These are phyloP conservation scores for Ormosia semicastrata DNA, from an alignment of 306 rosid species.

Conservation along the genomic window DNA sequence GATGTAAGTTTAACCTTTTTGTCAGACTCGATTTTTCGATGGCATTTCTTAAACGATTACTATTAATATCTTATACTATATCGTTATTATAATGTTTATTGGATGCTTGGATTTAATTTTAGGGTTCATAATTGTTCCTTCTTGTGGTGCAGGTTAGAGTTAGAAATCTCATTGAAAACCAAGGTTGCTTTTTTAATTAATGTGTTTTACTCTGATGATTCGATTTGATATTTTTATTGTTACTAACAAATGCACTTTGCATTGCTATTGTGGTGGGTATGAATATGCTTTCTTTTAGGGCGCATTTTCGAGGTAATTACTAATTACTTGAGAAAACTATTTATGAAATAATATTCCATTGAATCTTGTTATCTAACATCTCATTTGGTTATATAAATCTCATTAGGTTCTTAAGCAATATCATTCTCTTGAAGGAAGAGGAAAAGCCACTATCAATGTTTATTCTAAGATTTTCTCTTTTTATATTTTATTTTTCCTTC, in stretches of 20 bases:
- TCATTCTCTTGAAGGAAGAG: slow-evolving; percentile 76
- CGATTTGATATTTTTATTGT: neutral
- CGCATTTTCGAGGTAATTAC: slow-evolving; percentile 67
- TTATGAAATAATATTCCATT: neutral
- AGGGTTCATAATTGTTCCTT: neutral
- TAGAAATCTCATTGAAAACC: slow-evolving; percentile 66
- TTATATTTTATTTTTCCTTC: neutral
- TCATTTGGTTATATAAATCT: neutral
- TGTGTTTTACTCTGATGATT: neutral
- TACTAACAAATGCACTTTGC: slow-evolving; percentile 30
- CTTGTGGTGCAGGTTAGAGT: slow-evolving; percentile 59
- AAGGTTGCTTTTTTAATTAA: slow-evolving; percentile 44
- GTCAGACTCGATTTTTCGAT: neutral
- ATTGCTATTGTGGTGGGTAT: slow-evolving; percentile 24
- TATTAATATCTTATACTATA: neutral
- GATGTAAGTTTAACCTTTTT: slow-evolving; percentile 47
- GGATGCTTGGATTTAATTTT: neutral
- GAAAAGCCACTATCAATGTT: slow-evolving; percentile 81
- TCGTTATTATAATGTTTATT: neutral
- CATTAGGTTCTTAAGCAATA: slow-evolving; percentile 74
- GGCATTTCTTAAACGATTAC: neutral
- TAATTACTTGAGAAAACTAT: neutral
- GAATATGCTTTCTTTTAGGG: slow-evolving; percentile 45
- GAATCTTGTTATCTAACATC: neutral
- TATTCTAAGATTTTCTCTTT: slow-evolving; percentile 10